phyloP scores from a whole-genome alignment of 441 rosid genomes.

The Dalechampia spathulata region DNA sequence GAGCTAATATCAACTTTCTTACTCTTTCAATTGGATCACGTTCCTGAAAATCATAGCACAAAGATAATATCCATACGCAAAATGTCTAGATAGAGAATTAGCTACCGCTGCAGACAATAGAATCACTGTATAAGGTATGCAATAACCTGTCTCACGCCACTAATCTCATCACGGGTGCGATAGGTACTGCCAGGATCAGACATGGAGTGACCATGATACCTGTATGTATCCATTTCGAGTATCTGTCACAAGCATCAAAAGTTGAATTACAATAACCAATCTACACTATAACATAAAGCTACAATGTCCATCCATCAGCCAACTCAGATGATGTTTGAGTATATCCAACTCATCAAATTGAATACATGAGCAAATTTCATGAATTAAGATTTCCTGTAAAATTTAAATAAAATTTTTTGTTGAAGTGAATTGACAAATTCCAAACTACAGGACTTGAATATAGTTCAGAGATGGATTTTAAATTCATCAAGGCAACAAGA shows the following conservation, averaged over 20 bases:
- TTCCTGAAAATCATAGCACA: slow-evolving; percentile 39
- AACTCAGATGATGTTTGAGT: too few relatives aligned
- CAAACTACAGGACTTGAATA: too few relatives aligned
- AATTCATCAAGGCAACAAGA: too few relatives aligned
- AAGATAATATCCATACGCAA: neutral
- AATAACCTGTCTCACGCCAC: slow-evolving; percentile 86
- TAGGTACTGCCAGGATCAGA: slow-evolving; percentile 99
- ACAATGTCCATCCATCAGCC: too few relatives aligned
- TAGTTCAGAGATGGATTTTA: too few relatives aligned
- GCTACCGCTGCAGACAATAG: neutral
- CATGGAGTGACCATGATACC: slow-evolving; percentile 99
- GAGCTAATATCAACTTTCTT: slow-evolving; percentile 60
- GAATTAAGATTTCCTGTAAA: too few relatives aligned
- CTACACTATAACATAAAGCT: neutral
- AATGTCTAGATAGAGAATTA: neutral
- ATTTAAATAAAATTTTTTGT: too few relatives aligned
- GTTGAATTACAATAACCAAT: neutral
- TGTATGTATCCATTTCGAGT: slow-evolving; percentile 98
- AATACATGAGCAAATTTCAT: too few relatives aligned
- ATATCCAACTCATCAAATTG: too few relatives aligned
- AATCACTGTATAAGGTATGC: slow-evolving; percentile 6
- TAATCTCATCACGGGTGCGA: slow-evolving; percentile 92
- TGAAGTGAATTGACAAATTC: too few relatives aligned
- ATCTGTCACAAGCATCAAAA: slow-evolving; percentile 58
- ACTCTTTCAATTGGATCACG: slow-evolving; percentile 94